Evolutionary conservation across 2,329 filamentous ascomycete genomes (phyloP), one percentile per base, ranked within the genome.

Genomic region (Parastagonospora nodorum): DNA sequence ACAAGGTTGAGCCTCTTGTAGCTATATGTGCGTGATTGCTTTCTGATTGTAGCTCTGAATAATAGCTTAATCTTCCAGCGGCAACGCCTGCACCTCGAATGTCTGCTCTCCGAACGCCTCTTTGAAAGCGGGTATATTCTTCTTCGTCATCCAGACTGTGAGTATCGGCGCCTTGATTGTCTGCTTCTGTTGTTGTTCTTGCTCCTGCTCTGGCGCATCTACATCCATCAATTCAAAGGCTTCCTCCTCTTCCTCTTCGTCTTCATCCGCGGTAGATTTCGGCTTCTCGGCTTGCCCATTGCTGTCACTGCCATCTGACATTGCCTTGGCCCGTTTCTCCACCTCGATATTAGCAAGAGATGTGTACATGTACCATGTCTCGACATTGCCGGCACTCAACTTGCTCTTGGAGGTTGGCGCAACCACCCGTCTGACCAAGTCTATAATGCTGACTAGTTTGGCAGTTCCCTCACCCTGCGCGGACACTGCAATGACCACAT

Each of bases 141-240:
- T 60, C 45, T 42, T 60, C 12, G 57, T 58, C 39, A 66, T 49
- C 63, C 63, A 66, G 2, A 63, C 45, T 1, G 61, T 65, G 2
- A 66, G 40, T 9, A 66, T 57, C 0, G 63, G 61, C 12, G 53
- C 31, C 8, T 41, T 59, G 29, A 42, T 54, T 45, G 12, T 52
- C 30, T 49, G 36, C 16, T 37, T 15, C 5, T 24, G 24, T 7
- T 39, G 24, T 14, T 59, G 28, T n/a, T 5, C 33, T 4, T 27
- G 14, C 36, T 42, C 31, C 10, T 14, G 14, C 2, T 46, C 38
- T 5, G 38, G 30, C 9, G n/a, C n/a, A 30, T 54, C 55, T 6
- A 54, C 24, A 8, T 54, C 50, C 48, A 55, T 53, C 4, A 53
- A 36, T 41, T 61, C 58, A 33, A 61, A 61, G 9, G 51, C 58